Conservation (phyloP, 768 basidiomycete species). For the Krasilnikovozyma curviuscula region DNA sequence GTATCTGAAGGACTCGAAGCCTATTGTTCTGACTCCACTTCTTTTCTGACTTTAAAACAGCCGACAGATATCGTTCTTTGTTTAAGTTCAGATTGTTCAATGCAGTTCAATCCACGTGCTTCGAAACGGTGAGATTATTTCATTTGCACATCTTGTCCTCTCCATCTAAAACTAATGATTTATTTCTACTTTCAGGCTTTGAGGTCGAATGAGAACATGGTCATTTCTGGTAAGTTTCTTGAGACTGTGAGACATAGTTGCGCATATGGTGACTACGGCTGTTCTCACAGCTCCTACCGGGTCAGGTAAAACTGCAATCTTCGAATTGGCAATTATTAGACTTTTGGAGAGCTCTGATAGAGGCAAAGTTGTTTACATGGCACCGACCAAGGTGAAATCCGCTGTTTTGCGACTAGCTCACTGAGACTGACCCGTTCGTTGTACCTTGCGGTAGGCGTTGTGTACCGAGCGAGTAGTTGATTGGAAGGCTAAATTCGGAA, state of each 20-base stretch:
- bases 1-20: neutral
- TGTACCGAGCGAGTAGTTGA: constrained; percentile 68
- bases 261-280: neutral
- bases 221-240: constrained; percentile 21
- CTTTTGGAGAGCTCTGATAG: constrained; percentile 35
- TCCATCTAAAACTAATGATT: too few relatives aligned
- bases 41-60: constrained; percentile 28
- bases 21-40: too few relatives aligned
- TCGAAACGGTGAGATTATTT: constrained; percentile 40
- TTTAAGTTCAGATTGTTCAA: constrained; percentile 89
- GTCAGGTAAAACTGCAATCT: constrained; percentile 86
- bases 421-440: neutral
- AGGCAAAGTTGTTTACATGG: constrained; percentile 69
- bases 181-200: constrained; percentile 33
- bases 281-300: constrained; percentile 56
- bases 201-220: constrained; percentile 26
- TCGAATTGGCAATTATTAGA: constrained; percentile 72
- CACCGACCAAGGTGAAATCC: constrained; percentile 58
- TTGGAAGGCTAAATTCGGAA: constrained; percentile 63
- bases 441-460: constrained; percentile 41
- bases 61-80: constrained; percentile 55
- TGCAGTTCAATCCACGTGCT: constrained; percentile 68
- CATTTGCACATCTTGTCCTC: neutral
- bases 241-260: neutral
- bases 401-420: neutral